These are phyloP conservation scores for Globisporangium acanthophoron DNA, from an alignment of 352 stramenopile species.

Conservation along the genomic window DNA sequence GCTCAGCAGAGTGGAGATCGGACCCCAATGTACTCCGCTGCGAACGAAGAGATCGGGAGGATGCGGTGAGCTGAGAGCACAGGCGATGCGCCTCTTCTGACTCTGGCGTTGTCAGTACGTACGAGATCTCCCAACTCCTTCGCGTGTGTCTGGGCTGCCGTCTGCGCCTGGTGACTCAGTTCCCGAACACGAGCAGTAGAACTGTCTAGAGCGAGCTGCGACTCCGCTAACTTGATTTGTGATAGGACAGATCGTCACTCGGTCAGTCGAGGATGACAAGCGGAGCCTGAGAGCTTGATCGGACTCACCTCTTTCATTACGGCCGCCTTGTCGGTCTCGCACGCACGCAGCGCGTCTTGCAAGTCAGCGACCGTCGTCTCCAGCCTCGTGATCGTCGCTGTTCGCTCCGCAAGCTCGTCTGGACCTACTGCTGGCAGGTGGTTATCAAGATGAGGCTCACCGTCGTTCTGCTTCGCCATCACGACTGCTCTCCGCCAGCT, in stretches of 20 bases:
- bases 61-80: not conserved
- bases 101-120: not conserved
- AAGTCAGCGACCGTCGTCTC: slow-evolving; percentile 15
- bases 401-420: slow-evolving; percentile 7
- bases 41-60: too few species aligned
- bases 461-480: slow-evolving; percentile 5
- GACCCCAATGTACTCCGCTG: slow-evolving; percentile 1
- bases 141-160: not conserved
- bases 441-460: not conserved
- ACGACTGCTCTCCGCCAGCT: slow-evolving; percentile 15
- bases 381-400: slow-evolving; percentile 3
- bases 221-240: not conserved
- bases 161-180: not conserved
- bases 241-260: not conserved
- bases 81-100: too few species aligned
- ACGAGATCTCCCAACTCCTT: slow-evolving; percentile 7
- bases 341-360: slow-evolving; percentile 1
- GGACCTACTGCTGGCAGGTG: not conserved
- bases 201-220: not conserved
- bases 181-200: not conserved
- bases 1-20: slow-evolving; percentile 6
- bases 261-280: not conserved
- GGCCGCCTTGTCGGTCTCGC: slow-evolving; percentile 2
- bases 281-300: not conserved
- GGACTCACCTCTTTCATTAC: slow-evolving; percentile 8